Evolutionary conservation across 2,329 filamentous ascomycete species (phyloP), one percentile per base, ranked within the genome.

Genomic region (Xylariaceae sp.): DNA sequence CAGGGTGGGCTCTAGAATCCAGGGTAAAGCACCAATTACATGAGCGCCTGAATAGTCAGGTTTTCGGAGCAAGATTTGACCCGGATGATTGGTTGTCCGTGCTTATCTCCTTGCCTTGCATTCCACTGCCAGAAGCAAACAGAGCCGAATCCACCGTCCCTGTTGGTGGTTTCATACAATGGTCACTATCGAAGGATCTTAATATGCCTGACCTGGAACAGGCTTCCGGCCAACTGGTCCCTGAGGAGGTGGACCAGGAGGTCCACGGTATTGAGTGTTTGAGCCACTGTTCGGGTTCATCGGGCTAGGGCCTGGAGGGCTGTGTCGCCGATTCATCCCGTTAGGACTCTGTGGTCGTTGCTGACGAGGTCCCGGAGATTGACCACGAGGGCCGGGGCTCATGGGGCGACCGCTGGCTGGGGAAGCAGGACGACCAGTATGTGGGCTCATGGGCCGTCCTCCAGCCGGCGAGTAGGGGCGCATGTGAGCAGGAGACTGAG

Each of bases 141-240:
- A n/a, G n/a, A n/a, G n/a, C n/a, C n/a, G n/a, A n/a, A n/a, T n/a
- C n/a, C n/a, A n/a, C n/a, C n/a, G n/a, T n/a, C n/a, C n/a, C n/a
- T n/a, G n/a, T n/a, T n/a, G n/a, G n/a, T n/a, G n/a, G n/a, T n/a
- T n/a, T n/a, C n/a, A n/a, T n/a, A n/a, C n/a, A n/a, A n/a, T n/a
- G n/a, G n/a, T n/a, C n/a, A n/a, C n/a, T n/a, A n/a, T n/a, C n/a
- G n/a, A n/a, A n/a, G n/a, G 8, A 35, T 26, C 46, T 59, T 64
- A 81, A 50, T 77, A 78, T 3, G 80, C 79, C 67, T 82, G 80
- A 29, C 80, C 80, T 5, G 81, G 80, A 33, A 85, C 77, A 21
- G 82, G 80, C 67, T 85, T 84, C 50, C 81, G 77, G 60, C 71
- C 75, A 54, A 82, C 73, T 21, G 77, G 71, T 33, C 73, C 76